Evolutionary conservation across 2,329 filamentous ascomycete genomes (phyloP), one percentile per base, ranked within the genome.

Genomic region (Aspergillus sp.): DNA sequence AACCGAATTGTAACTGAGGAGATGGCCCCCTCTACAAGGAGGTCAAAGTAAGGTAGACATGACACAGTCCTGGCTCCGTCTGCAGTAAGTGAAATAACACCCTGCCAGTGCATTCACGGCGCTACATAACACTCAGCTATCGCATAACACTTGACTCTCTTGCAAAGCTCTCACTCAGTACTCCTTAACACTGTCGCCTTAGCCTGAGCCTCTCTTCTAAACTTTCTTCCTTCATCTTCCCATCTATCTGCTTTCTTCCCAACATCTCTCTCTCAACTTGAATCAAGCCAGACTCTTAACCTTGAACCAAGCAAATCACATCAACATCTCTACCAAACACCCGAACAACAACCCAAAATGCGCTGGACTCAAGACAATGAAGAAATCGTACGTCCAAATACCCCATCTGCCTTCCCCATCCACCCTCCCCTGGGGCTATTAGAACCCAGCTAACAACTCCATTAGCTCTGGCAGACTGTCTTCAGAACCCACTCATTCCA

Each of bases 381-480:
- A 52, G 33, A 58, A 4, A 52, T 49, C 7, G 55, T 60, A 49
- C 1, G 33, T 17, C 21, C 11, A 12, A 11, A 33, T n/a, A 3
- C 6, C 8, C 5, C 31, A 14, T 7, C n/a, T 17, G 24, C 14
- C 15, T 12, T 19, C 7, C 19, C 41, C 12, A 14, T 19, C 4
- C 40, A 40, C 17, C 12, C 4, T 14, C 14, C 21, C 3, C 3
- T 21, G 21, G 9, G 7, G 27, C 27, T 11, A 9, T 31, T 8
- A 31, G 9, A 40, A 11, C 27, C 17, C 45, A 51, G 24, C 39
- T 21, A 12, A 50, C n/a, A 37, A 37, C 6, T 7, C n/a, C 21
- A 15, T 9, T 49, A 62, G 62, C 60, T 64, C 27, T 61, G 60
- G 56, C 54, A 48, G 21, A 62, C 60, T 14, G 48, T 64, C 45